Conservation (phyloP, 2,329 filamentous ascomycete species). For the Fusarium nelsonii region DNA sequence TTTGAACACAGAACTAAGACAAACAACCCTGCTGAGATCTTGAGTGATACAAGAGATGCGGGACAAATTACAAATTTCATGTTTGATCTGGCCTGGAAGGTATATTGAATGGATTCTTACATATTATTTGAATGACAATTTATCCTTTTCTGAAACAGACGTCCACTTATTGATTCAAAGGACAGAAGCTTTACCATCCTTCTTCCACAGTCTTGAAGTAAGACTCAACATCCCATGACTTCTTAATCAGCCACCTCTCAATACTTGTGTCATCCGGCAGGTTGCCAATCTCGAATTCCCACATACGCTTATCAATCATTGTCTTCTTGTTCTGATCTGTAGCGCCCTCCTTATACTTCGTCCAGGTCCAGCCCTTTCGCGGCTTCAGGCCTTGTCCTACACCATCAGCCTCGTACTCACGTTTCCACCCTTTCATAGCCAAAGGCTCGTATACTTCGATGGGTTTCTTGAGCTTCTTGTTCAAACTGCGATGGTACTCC, state of each 20-base stretch:
- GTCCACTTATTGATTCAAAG: too few species aligned
- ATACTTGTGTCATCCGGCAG: slow-evolving; percentile 7
- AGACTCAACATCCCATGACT: slow-evolving; percentile 13
- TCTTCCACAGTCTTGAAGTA: slow-evolving; percentile 9
- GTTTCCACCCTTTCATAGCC: slow-evolving; percentile 12
- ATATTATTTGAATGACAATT: too few species aligned
- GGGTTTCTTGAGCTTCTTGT: slow-evolving; percentile 7
- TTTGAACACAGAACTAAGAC: too few species aligned
- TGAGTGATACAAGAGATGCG: too few species aligned
- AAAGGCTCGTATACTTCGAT: slow-evolving; percentile 5
- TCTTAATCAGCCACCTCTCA: slow-evolving; percentile 16
- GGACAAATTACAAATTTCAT: too few species aligned
- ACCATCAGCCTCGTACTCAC: slow-evolving; percentile 3
- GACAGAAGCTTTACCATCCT: neutral
- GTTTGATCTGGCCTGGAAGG: too few species aligned
- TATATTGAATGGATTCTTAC: too few species aligned
- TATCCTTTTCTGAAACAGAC: too few species aligned
- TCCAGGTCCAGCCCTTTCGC: slow-evolving; percentile 19
- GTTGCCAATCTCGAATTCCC: slow-evolving; percentile 21
- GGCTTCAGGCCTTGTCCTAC: neutral
- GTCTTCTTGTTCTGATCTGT: neutral
- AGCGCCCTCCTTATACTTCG: slow-evolving; percentile 10
- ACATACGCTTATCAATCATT: slow-evolving; percentile 12
- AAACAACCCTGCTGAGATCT: too few species aligned
- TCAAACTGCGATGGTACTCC: slow-evolving; percentile 1